A percentile compares a stretch with the other conserved stretches of the same genome.
These are phyloP conservation scores for Globisporangium echinulatum DNA, from an alignment of 352 stramenopile species.

Conservation along the genomic window DNA sequence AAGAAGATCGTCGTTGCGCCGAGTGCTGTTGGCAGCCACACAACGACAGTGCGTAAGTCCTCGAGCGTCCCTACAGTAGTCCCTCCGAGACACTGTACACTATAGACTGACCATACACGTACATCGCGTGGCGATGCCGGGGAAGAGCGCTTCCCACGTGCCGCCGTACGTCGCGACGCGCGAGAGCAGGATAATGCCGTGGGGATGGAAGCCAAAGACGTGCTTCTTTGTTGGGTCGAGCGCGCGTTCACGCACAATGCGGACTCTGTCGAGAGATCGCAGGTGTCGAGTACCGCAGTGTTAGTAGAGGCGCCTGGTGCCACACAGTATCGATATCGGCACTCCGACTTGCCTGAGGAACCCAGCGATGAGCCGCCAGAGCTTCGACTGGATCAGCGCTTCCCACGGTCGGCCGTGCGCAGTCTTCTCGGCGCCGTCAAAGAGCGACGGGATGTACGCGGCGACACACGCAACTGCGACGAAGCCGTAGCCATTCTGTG, in stretches of 20 bases:
- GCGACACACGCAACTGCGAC: slow-evolving; percentile 23
- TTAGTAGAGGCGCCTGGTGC: no score
- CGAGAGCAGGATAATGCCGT: slow-evolving; percentile 47
- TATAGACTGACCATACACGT: background rate
- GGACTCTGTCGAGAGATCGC: slow-evolving; percentile 7
- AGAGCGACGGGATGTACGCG: slow-evolving; percentile 37
- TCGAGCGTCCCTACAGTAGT: background rate
- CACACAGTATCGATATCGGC: no score
- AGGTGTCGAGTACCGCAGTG: no score
- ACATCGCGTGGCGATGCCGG: slow-evolving; percentile 17
- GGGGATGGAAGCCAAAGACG: slow-evolving; percentile 46
- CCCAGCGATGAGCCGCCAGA: slow-evolving; percentile 32
- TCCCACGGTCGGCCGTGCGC: slow-evolving; percentile 30
- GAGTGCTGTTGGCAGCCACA: slow-evolving; percentile 3
- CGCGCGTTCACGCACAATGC: slow-evolving; percentile 31
- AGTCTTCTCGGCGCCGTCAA: slow-evolving; percentile 31
- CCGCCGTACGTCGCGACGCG: slow-evolving; percentile 35
- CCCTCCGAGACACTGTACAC: no score
- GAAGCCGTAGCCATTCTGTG: slow-evolving; percentile 24
- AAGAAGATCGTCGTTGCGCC: slow-evolving; percentile 17
- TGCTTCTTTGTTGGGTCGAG: slow-evolving; percentile 22
- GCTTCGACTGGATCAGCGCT: slow-evolving; percentile 17
- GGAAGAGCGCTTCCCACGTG: slow-evolving; percentile 35
- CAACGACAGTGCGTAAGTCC: background rate
- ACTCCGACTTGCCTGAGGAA: slow-evolving; percentile 13